Evolutionary conservation across 495 filamentous ascomycete species (phyloP).

Genomic region (Penicillium pancosmium): DNA sequence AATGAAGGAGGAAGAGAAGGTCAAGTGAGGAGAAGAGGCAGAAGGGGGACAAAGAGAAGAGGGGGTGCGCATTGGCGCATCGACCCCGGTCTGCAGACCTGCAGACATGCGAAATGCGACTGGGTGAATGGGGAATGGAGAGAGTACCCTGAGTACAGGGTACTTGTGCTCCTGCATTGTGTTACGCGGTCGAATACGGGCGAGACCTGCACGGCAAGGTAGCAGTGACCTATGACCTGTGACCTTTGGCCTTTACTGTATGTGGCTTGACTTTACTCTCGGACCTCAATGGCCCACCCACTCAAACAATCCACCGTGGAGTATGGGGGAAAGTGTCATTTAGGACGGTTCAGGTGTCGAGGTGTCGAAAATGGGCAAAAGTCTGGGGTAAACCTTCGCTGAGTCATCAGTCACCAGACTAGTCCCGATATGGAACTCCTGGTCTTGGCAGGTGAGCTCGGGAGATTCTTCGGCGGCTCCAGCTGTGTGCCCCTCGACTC

Average conservation of each 20-base stretch:
- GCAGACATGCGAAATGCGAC: neutral
- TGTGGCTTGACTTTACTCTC: neutral
- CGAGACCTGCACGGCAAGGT: constrained; percentile 9
- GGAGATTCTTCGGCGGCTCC: constrained; percentile 17
- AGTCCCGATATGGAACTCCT: constrained; percentile 20
- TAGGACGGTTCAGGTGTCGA: neutral
- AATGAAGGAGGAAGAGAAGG: neutral
- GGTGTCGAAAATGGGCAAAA: constrained; percentile 9
- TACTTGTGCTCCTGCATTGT: constrained; percentile 12
- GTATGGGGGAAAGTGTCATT: neutral
- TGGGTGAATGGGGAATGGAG: neutral
- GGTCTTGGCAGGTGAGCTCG: constrained; percentile 21
- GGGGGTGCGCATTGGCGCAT: constrained; percentile 16
- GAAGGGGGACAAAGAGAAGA: constrained; percentile 4
- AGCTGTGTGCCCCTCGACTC: neutral
- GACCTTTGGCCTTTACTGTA: constrained; percentile 1
- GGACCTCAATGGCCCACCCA: constrained; percentile 2
- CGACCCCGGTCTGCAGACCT: constrained; percentile 21
- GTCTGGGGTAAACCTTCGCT: constrained; percentile 23
- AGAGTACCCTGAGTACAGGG: constrained; percentile 14
- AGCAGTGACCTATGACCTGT: constrained; percentile 9
- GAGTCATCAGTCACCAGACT: constrained; percentile 22
- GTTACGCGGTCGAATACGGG: constrained; percentile 1
- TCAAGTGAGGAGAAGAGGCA: neutral
- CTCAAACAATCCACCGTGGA: neutral